Percentiles rank a stretch among this genome's conserved stretches.
Evolutionary conservation across 164 flowering plant species (phyloP).

Genomic region (grape (Vitis vinifera)): ASM3070453v1 NC_081813.1:20871001-20871500

Average conservation of each 20-base stretch:
- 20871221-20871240: constrained; percentile 79
- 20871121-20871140: neutral
- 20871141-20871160: neutral
- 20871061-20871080: no score
- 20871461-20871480: no score
- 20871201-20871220: constrained; percentile 63
- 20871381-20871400: no score
- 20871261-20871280: constrained; percentile 59
- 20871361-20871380: no score
- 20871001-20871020: no score
- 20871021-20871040: no score
- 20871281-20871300: constrained; percentile 63
- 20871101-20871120: neutral
- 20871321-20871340: constrained; percentile 2
- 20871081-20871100: neutral
- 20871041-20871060: no score
- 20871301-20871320: constrained; percentile 75
- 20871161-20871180: constrained; percentile 62
- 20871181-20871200: constrained; percentile 79
- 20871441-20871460: no score
- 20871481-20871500: no score
- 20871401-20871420: no score
- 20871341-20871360: no score
- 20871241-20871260: constrained; percentile 97
- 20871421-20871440: no score